A percentile compares a stretch with the other conserved stretches of the same genome.
phyloP scores from a whole-genome alignment of 331 rosid species.

The Phaseolus coccineus region DNA sequence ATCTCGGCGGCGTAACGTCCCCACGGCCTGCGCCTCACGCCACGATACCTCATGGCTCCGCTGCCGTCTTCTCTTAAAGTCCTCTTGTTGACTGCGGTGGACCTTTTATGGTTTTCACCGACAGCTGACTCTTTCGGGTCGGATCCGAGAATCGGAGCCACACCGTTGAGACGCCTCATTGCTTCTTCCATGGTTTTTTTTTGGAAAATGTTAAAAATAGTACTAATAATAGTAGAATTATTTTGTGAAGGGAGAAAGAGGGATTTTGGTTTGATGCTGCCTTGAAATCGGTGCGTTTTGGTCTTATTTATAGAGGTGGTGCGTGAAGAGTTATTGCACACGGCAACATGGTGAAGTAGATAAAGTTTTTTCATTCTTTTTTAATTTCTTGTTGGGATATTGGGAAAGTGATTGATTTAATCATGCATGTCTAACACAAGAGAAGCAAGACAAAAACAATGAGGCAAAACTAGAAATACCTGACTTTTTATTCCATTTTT shows the following conservation, averaged over 20 bases:
- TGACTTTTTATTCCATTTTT: background rate
- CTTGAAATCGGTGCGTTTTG: slow-evolving; percentile 14
- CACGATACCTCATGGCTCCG: slow-evolving; percentile 71
- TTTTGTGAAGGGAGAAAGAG: background rate
- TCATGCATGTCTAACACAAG: slow-evolving; percentile 48
- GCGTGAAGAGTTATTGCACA: slow-evolving; percentile 31
- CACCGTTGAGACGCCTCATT: slow-evolving; percentile 61
- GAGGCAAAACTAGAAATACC: background rate
- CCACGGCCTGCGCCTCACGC: slow-evolving; percentile 95
- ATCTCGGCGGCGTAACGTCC: slow-evolving; percentile 98
- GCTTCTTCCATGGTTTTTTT: slow-evolving; percentile 71
- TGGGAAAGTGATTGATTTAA: slow-evolving; percentile 52
- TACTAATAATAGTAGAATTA: background rate
- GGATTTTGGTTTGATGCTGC: background rate
- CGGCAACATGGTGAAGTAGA: background rate
- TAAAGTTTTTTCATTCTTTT: background rate
- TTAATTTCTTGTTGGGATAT: background rate
- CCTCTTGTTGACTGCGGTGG: slow-evolving; percentile 47
- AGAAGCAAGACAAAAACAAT: background rate
- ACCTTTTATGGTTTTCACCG: slow-evolving; percentile 34
- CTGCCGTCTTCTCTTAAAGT: slow-evolving; percentile 45
- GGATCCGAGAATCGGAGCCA: slow-evolving; percentile 41
- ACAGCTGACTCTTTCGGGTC: background rate
- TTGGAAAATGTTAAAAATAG: too few species aligned
- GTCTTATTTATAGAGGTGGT: slow-evolving; percentile 43